A percentile compares a stretch with the other conserved stretches of the same genome.
These are phyloP conservation scores for Gryganskiella cystojenkinii DNA, from an alignment of 192 early-diverging fungal species.

Conservation along the genomic window DNA sequence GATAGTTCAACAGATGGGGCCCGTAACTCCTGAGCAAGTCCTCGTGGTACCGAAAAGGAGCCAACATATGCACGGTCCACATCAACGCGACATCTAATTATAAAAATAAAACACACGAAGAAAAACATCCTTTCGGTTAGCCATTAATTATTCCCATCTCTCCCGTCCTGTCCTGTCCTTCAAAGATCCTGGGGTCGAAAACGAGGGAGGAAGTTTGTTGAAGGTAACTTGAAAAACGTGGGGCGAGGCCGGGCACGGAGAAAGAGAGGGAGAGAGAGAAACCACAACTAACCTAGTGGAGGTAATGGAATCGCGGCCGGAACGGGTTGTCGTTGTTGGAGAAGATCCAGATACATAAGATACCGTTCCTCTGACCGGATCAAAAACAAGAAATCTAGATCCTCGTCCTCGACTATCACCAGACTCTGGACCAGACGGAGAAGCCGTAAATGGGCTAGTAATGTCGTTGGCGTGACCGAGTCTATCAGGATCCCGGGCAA, in stretches of 20 bases:
- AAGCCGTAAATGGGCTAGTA: conserved; percentile 39
- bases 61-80: conserved; percentile 72
- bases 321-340: conserved; percentile 50
- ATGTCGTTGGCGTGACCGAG: conserved; percentile 42
- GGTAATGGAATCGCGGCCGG: conserved; percentile 55
- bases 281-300: conserved; percentile 47
- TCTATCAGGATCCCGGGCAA: conserved; percentile 16
- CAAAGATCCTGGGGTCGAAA: too few relatives aligned
- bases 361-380: conserved; percentile 68
- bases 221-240: too few relatives aligned
- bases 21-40: conserved; percentile 64
- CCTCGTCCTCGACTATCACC: conserved; percentile 42
- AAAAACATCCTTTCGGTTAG: too few relatives aligned
- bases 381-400: conserved; percentile 58
- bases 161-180: too few relatives aligned
- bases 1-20: conserved; percentile 46
- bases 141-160: too few relatives aligned
- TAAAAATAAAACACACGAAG: conserved; percentile 1
- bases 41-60: conserved; percentile 67
- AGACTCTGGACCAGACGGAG: conserved; percentile 44
- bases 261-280: background rate
- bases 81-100: conserved; percentile 66
- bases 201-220: too few relatives aligned
- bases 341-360: conserved; percentile 57
- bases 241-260: too few relatives aligned